Percentiles rank a stretch among this genome's conserved stretches.
phyloP scores from a whole-genome alignment of 2,329 filamentous ascomycete genomes.

The Monosporascus sp. region DNA sequence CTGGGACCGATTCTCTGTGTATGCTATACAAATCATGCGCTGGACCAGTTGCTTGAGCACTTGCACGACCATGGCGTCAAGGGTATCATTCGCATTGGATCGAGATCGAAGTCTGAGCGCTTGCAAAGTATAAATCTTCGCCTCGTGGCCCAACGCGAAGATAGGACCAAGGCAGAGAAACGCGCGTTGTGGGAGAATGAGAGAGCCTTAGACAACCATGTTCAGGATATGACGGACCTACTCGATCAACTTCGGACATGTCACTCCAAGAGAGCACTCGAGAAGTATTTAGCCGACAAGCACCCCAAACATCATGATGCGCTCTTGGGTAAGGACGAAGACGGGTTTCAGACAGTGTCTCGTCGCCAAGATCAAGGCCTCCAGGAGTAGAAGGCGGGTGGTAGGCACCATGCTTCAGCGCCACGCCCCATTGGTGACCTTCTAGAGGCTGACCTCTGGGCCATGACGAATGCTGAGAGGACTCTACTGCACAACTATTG shows the following conservation, averaged over 20 bases:
- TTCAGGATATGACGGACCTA: not conserved
- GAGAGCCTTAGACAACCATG: slow-evolving; percentile 7
- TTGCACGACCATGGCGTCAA: slow-evolving; percentile 41
- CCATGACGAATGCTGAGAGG: slow-evolving; percentile 20
- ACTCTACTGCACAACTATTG: slow-evolving; percentile 23
- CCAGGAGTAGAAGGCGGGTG: slow-evolving; percentile 15
- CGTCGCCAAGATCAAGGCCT: slow-evolving; percentile 9
- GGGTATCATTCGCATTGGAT: slow-evolving; percentile 58
- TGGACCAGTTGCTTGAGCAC: slow-evolving; percentile 57
- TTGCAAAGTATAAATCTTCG: slow-evolving; percentile 48
- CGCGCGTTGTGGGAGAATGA: slow-evolving; percentile 21
- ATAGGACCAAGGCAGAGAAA: slow-evolving; percentile 36
- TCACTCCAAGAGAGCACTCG: slow-evolving; percentile 9
- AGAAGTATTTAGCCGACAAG: slow-evolving; percentile 12
- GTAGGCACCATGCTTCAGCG: not conserved
- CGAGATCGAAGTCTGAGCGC: slow-evolving; percentile 48
- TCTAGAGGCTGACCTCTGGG: slow-evolving; percentile 7
- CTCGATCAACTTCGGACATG: not conserved
- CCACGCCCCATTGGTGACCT: slow-evolving; percentile 7
- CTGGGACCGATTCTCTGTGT: slow-evolving; percentile 48
- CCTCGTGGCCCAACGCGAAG: slow-evolving; percentile 23
- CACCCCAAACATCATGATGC: slow-evolving; percentile 17
- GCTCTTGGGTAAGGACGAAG: slow-evolving; percentile 24
- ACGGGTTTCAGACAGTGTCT: slow-evolving; percentile 20
- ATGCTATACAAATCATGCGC: slow-evolving; percentile 46